These are phyloP conservation scores for Coniosporium tulheliwenetii DNA, from an alignment of 2,329 filamentous ascomycete species.

Conservation along the genomic window DNA sequence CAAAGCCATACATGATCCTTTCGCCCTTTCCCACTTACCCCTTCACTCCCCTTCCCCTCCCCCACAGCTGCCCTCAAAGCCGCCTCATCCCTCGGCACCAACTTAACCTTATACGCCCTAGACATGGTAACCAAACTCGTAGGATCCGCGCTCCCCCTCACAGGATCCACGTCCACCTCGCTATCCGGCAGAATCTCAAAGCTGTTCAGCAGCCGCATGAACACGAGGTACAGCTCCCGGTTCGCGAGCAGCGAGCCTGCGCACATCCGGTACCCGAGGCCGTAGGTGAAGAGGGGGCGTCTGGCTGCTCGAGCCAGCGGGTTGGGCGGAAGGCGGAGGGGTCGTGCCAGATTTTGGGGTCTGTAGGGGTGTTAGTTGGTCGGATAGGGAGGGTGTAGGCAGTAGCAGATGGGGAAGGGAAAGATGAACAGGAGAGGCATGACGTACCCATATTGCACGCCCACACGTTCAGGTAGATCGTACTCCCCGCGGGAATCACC, in stretches of 20 bases:
- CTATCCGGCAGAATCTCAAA: conserved; percentile 42
- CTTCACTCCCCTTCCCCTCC: conserved; percentile 8
- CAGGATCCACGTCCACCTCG: conserved; percentile 41
- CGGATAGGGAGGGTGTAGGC: no score
- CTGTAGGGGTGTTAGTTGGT: conserved; percentile 8
- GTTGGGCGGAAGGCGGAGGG: conserved; percentile 44
- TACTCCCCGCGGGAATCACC: conserved; percentile 44
- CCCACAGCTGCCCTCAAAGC: conserved; percentile 27
- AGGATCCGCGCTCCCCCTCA: conserved; percentile 43
- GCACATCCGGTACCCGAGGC: conserved; percentile 53
- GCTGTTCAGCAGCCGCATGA: conserved; percentile 44
- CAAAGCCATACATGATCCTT: no score
- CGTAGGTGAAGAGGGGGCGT: conserved; percentile 52
- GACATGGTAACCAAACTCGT: conserved; percentile 48
- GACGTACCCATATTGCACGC: conserved; percentile 42
- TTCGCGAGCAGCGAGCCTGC: conserved; percentile 48
- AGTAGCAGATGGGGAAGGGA: no score
- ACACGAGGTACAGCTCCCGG: conserved; percentile 48
- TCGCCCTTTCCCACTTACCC: background rate
- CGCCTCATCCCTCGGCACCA: conserved; percentile 38
- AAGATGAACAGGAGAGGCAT: conserved; percentile 8
- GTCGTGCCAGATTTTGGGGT: conserved; percentile 41
- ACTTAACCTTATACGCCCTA: conserved; percentile 39
- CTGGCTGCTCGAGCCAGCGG: conserved; percentile 47
- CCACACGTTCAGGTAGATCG: conserved; percentile 52